Evolutionary conservation across 768 basidiomycete genomes (phyloP).

Genomic region (Amanita pallidorosea): DNA sequence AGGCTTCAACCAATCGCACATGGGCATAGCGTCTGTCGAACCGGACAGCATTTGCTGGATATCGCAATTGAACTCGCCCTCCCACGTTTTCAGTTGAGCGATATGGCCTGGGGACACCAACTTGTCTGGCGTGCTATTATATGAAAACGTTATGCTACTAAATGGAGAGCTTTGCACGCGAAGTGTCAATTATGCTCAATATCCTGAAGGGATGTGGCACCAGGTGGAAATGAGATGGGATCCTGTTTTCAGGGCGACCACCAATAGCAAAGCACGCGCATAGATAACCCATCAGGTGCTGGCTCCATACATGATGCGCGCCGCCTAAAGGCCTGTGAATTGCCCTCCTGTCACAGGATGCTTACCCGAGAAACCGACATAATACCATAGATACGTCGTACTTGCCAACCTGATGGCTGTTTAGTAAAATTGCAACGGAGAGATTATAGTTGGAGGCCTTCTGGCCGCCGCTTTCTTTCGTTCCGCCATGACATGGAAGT

Average conservation of each 20-base stretch:
- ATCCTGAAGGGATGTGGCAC: background rate
- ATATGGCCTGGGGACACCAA: no score
- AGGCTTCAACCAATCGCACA: background rate
- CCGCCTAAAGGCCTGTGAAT: slow-evolving; percentile 2
- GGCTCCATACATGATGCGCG: background rate
- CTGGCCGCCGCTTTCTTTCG: no score
- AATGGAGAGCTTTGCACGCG: no score
- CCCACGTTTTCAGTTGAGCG: no score
- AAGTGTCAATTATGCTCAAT: background rate
- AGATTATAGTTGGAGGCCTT: no score
- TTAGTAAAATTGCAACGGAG: no score
- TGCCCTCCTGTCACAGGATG: background rate
- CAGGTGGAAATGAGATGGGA: background rate
- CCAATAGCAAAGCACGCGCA: slow-evolving; percentile 2
- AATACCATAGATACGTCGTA: background rate
- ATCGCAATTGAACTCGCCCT: no score
- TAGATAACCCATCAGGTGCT: background rate
- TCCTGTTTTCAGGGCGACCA: background rate
- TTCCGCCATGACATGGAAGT: no score
- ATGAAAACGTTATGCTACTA: no score
- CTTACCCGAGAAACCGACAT: background rate
- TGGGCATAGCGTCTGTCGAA: background rate
- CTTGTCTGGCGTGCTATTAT: no score
- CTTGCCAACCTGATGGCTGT: no score
- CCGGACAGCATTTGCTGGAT: background rate